These are phyloP conservation scores for Mycena rebaudengoi DNA, from an alignment of 768 basidiomycete genomes.

Conservation along the genomic window DNA sequence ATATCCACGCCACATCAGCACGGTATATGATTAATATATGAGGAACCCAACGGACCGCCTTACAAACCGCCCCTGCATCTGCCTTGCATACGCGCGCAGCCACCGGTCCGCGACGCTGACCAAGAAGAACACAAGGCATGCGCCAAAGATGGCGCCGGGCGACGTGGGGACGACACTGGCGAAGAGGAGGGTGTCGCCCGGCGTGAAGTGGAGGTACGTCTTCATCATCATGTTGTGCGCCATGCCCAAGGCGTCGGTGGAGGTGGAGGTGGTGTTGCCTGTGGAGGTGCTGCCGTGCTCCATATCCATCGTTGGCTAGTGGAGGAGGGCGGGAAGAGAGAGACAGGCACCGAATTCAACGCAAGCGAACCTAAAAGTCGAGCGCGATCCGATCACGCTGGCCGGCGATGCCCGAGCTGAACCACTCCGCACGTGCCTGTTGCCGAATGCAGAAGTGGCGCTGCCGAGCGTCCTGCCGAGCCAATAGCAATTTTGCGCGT, in stretches of 20 bases:
- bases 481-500: too few species aligned
- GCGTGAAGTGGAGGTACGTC: constrained; percentile 75
- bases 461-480: too few species aligned
- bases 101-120: constrained; percentile 79
- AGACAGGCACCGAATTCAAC: too few species aligned
- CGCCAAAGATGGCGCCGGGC: constrained; percentile 73
- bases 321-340: background rate
- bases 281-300: too few species aligned
- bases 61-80: constrained; percentile 2
- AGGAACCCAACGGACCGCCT: background rate
- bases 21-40: background rate
- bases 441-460: too few species aligned
- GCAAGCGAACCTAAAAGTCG: too few species aligned
- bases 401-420: too few species aligned
- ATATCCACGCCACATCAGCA: background rate
- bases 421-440: too few species aligned
- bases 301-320: constrained; percentile 12
- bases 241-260: constrained; percentile 22
- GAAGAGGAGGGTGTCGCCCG: constrained; percentile 74
- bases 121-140: too few species aligned
- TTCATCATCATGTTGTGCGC: constrained; percentile 61
- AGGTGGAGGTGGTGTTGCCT: constrained; percentile 19
- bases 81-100: constrained; percentile 42
- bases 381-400: too few species aligned
- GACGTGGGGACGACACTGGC: constrained; percentile 73